Conservation (phyloP, 768 basidiomycete species). For the Phylloporus scabripes region DNA sequence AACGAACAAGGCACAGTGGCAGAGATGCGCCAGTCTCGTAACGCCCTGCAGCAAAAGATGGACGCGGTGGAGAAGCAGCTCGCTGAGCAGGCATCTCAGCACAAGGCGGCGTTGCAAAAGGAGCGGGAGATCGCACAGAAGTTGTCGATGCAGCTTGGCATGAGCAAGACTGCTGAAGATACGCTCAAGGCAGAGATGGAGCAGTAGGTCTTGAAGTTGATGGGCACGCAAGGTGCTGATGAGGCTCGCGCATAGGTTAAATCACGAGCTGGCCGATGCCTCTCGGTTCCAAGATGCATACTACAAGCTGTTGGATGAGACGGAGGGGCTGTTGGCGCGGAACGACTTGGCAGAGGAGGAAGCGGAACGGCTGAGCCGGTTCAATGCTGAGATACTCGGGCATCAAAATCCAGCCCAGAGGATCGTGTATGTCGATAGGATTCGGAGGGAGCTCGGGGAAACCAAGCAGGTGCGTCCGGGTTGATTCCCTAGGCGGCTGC, state of each 20-base stretch:
- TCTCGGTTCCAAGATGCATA: conserved; percentile 72
- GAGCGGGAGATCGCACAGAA: conserved; percentile 45
- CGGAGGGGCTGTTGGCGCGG: conserved; percentile 57
- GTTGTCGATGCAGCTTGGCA: conserved; percentile 46
- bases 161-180: conserved; percentile 60
- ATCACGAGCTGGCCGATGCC: conserved; percentile 50
- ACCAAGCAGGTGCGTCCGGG: conserved; percentile 62
- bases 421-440: conserved; percentile 81
- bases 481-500: not conserved
- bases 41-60: conserved; percentile 25
- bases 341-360: conserved; percentile 81
- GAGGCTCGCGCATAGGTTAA: conserved; percentile 31
- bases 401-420: conserved; percentile 82
- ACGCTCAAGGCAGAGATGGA: conserved; percentile 63
- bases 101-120: conserved; percentile 37
- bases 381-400: conserved; percentile 82
- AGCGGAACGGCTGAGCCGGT: conserved; percentile 62
- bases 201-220: conserved; percentile 40
- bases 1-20: conserved; percentile 19
- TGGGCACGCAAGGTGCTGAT: not conserved
- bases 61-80: conserved; percentile 25
- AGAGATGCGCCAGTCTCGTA: conserved; percentile 15
- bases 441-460: conserved; percentile 74
- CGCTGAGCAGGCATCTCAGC: conserved; percentile 28
- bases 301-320: conserved; percentile 54